A percentile compares a stretch with the other conserved stretches of the same genome.
Conservation (phyloP, 1,139 yeast genomes). For the Taphrina populina region DNA sequence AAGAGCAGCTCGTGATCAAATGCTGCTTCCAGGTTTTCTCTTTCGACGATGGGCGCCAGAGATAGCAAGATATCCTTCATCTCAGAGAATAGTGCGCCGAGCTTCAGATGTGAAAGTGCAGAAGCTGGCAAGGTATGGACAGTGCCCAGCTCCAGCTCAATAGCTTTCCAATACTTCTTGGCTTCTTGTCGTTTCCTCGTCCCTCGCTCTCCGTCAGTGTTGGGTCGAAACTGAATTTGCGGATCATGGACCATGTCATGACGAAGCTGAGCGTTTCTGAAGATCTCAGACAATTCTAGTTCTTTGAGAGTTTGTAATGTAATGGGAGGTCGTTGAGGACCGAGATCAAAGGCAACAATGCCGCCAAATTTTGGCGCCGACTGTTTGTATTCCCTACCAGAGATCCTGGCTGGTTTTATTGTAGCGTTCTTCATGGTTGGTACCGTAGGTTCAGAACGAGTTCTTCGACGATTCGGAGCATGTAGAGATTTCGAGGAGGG, state of each 20-base stretch:
- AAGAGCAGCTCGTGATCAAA: slow-evolving; percentile 74
- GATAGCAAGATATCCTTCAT: slow-evolving; percentile 72
- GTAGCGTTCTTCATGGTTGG: no score
- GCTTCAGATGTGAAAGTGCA: slow-evolving; percentile 41
- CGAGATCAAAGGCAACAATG: no score
- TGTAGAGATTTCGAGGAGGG: no score
- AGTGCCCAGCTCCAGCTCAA: slow-evolving; percentile 39
- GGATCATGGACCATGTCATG: slow-evolving; percentile 94
- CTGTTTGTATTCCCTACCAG: no score
- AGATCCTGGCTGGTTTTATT: no score
- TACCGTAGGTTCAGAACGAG: no score
- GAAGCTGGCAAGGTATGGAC: slow-evolving; percentile 47
- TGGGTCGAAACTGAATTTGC: slow-evolving; percentile 85
- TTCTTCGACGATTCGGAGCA: no score
- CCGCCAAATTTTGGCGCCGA: no score
- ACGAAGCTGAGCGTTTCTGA: slow-evolving; percentile 86
- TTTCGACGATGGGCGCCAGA: slow-evolving; percentile 75
- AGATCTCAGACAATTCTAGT: slow-evolving; percentile 82
- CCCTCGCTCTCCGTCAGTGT: slow-evolving; percentile 87
- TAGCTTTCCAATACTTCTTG: slow-evolving; percentile 68
- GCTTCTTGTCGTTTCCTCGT: slow-evolving; percentile 70
- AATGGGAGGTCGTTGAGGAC: slow-evolving; percentile 65
- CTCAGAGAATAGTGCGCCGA: slow-evolving; percentile 68
- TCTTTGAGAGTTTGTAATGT: slow-evolving; percentile 79
- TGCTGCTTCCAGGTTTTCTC: slow-evolving; percentile 65